phyloP scores from a whole-genome alignment of 768 basidiomycete genomes.

The Coprinopsis sp. region DNA sequence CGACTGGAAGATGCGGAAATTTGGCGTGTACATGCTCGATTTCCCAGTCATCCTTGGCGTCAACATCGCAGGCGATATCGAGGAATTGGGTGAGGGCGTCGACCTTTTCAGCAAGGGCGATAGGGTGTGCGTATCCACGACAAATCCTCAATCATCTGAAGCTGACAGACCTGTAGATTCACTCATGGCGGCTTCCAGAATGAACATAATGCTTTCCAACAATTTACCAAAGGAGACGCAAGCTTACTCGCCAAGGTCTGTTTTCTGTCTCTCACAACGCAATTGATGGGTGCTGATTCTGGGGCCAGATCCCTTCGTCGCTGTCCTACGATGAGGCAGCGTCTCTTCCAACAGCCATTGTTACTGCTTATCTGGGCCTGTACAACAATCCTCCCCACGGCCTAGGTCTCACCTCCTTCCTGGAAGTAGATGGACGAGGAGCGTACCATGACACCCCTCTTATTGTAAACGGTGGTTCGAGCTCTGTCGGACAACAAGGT shows the following conservation, averaged over 20 bases:
- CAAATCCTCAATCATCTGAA: neutral
- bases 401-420: slow-evolving; percentile 35
- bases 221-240: slow-evolving; percentile 38
- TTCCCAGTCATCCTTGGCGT: slow-evolving; percentile 45
- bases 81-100: slow-evolving; percentile 46
- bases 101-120: slow-evolving; percentile 45
- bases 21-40: slow-evolving; percentile 33
- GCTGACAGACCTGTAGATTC: slow-evolving; percentile 24
- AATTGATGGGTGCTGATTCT: slow-evolving; percentile 3
- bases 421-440: slow-evolving; percentile 30
- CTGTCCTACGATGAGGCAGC: slow-evolving; percentile 45
- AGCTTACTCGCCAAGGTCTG: slow-evolving; percentile 36
- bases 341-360: slow-evolving; percentile 45
- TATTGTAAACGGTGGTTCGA: slow-evolving; percentile 26
- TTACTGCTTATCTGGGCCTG: slow-evolving; percentile 46
- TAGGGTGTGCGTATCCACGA: slow-evolving; percentile 36
- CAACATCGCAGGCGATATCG: slow-evolving; percentile 49
- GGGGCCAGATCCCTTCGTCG: slow-evolving; percentile 38
- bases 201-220: slow-evolving; percentile 38
- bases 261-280: neutral
- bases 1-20: slow-evolving; percentile 47
- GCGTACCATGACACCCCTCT: slow-evolving; percentile 42
- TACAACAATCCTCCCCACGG: slow-evolving; percentile 36
- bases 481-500: slow-evolving; percentile 27
- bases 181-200: slow-evolving; percentile 35